Percentiles rank a stretch among this genome's conserved stretches.
These are phyloP conservation scores for Veloboletus limbatus DNA, from an alignment of 1,284 basidiomycete genomes.

Conservation along the genomic window DNA sequence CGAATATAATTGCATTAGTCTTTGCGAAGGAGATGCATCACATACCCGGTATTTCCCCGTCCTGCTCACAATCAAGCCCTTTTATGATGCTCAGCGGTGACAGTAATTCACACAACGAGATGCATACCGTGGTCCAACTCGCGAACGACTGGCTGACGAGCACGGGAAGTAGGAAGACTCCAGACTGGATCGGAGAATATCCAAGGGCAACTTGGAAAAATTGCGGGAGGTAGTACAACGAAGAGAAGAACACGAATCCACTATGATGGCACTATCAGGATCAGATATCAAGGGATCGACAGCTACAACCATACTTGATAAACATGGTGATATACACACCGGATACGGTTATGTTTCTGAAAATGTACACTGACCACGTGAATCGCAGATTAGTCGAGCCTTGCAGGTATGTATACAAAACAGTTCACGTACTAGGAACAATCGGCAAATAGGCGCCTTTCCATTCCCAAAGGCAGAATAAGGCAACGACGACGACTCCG, in stretches of 20 bases:
- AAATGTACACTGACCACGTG: conserved; percentile 57
- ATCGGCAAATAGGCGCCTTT: conserved; percentile 66
- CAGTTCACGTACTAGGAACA: conserved; percentile 53
- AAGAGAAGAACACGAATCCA: conserved; percentile 59
- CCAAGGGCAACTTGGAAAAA: conserved; percentile 73
- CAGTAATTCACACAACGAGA: not conserved
- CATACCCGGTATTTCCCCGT: conserved; percentile 65
- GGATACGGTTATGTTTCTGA: conserved; percentile 64
- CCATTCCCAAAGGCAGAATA: conserved; percentile 76
- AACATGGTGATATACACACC: conserved; percentile 71
- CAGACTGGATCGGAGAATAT: conserved; percentile 34
- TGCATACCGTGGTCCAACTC: conserved; percentile 51
- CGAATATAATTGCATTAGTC: not conserved
- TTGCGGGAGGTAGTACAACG: conserved; percentile 67
- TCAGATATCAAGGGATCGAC: not conserved
- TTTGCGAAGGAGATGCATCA: not conserved
- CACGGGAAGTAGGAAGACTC: conserved; percentile 35
- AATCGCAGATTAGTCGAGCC: conserved; percentile 1
- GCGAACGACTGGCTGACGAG: conserved; percentile 56
- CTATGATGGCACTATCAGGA: conserved; percentile 25
- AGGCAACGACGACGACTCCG: conserved; percentile 49
- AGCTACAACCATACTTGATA: conserved; percentile 44
- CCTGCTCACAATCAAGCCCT: conserved; percentile 61
- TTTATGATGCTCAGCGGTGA: conserved; percentile 10
- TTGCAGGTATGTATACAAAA: not conserved